Percentiles rank a stretch among this genome's conserved stretches.
These are phyloP conservation scores for Luffa acutangula DNA, from an alignment of 306 rosid genomes.

Conservation along the genomic window DNA sequence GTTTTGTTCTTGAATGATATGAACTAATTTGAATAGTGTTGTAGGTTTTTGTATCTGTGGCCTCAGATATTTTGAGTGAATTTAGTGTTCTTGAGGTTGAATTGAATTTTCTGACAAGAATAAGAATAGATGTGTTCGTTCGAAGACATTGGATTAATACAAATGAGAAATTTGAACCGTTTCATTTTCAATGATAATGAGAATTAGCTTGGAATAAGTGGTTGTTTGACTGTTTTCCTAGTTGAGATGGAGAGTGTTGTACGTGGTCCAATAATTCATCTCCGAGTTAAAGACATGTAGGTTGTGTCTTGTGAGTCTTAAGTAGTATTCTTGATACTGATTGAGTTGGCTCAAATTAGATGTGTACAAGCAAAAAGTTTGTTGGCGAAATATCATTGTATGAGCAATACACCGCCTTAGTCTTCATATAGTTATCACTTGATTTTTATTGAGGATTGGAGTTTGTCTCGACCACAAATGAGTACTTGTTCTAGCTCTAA, in stretches of 20 bases:
- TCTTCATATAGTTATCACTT: not conserved
- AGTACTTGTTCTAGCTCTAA: not conserved
- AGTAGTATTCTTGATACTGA: not conserved
- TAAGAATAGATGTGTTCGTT: too few relatives aligned
- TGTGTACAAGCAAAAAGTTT: not conserved
- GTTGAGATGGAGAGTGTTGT: not conserved
- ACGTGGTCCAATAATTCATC: not conserved
- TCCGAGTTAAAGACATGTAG: not conserved
- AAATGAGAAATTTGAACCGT: not conserved
- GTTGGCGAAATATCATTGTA: not conserved
- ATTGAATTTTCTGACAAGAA: too few relatives aligned
- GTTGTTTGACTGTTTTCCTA: not conserved
- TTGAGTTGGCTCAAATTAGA: not conserved
- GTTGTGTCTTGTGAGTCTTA: not conserved
- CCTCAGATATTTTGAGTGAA: not conserved
- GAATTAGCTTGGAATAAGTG: not conserved
- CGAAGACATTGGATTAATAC: not conserved
- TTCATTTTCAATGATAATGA: not conserved
- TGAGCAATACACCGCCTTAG: not conserved
- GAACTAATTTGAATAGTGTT: not conserved
- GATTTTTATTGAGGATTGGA: not conserved
- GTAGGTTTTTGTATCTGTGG: not conserved
- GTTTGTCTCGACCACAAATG: not conserved
- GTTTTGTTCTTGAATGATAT: not conserved
- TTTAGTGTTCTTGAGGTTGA: not conserved